A percentile compares a stretch with the other conserved stretches of the same genome.
Evolutionary conservation across 345 rosid species (phyloP).

Genomic region (Microthlaspi erraticum): DNA sequence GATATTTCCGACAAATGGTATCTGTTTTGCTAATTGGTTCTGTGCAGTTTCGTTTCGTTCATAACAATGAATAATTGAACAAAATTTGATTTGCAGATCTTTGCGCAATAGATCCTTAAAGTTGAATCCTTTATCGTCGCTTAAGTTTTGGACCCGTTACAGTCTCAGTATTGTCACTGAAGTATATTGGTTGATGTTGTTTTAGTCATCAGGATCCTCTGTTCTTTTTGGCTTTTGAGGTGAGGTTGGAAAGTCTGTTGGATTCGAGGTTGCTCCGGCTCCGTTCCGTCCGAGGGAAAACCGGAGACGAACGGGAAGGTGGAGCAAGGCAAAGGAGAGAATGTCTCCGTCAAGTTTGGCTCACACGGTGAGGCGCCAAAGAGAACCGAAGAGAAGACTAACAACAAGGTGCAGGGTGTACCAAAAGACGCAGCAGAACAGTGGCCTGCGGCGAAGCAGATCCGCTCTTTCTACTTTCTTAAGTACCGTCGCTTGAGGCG

Average conservation of each 20-base stretch:
- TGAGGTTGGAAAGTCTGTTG: constrained; percentile 62
- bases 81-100: too few relatives aligned
- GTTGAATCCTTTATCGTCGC: constrained; percentile 26
- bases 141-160: constrained; percentile 18
- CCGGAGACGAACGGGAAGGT: constrained; percentile 58
- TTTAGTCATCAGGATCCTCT: constrained; percentile 35
- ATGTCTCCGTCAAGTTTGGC: constrained; percentile 59
- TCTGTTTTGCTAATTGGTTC: not conserved
- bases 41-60: too few relatives aligned
- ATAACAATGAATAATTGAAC: not conserved
- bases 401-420: constrained; percentile 45
- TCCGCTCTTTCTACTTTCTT: constrained; percentile 66
- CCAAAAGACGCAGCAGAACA: constrained; percentile 78
- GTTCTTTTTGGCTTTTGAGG: constrained; percentile 28
- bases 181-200: constrained; percentile 1
- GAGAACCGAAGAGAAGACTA: constrained; percentile 51
- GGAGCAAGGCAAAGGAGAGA: constrained; percentile 49
- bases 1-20: constrained; percentile 10
- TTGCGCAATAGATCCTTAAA: constrained; percentile 25
- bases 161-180: not conserved
- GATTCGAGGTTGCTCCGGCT: constrained; percentile 69
- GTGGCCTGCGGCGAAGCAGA: constrained; percentile 80
- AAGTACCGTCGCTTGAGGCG: constrained; percentile 60
- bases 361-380: constrained; percentile 61
- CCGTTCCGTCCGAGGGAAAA: constrained; percentile 57